Conservation (phyloP, 2,329 filamentous ascomycete genomes). For the Ophiocordyceps sinensis region DNA sequence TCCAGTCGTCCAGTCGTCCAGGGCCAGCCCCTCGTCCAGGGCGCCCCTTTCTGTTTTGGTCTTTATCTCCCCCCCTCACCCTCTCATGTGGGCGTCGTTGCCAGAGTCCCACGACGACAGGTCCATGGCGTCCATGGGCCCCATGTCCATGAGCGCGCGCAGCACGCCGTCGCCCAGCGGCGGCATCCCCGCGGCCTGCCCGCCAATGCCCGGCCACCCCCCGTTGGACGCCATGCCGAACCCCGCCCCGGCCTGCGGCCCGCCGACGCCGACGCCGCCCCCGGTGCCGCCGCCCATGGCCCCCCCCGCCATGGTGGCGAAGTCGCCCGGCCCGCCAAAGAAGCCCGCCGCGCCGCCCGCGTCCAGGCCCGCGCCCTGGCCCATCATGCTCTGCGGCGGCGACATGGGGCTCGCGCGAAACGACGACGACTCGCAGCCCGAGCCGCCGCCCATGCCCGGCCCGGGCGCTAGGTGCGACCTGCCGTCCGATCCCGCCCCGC, state of each 20-base stretch:
- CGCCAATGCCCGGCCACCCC: constrained; percentile 28
- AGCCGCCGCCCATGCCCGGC: constrained; percentile 20
- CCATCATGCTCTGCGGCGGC: constrained; percentile 25
- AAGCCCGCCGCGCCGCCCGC: constrained; percentile 21
- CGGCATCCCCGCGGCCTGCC: constrained; percentile 30
- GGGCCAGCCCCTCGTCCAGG: neutral
- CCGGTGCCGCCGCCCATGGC: constrained; percentile 9
- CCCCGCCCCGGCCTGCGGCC: constrained; percentile 8
- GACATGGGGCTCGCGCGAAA: constrained; percentile 38
- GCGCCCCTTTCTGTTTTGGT: neutral
- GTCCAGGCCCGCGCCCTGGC: constrained; percentile 20
- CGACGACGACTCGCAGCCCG: constrained; percentile 23
- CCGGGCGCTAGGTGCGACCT: constrained; percentile 14
- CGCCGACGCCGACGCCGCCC: constrained; percentile 9
- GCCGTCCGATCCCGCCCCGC: constrained; percentile 17
- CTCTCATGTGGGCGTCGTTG: constrained; percentile 11
- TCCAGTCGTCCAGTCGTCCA: neutral
- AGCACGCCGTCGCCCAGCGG: constrained; percentile 43
- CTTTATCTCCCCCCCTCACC: neutral
- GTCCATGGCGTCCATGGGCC: constrained; percentile 47
- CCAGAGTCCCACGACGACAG: constrained; percentile 31
- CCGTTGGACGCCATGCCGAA: constrained; percentile 28
- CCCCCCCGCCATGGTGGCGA: constrained; percentile 13
- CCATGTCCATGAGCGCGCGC: constrained; percentile 42
- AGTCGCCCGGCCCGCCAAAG: constrained; percentile 24